Evolutionary conservation across 2,329 filamentous ascomycete genomes (phyloP), one percentile per base, ranked within the genome.

Genomic region (Clonostachys rhizophaga): DNA sequence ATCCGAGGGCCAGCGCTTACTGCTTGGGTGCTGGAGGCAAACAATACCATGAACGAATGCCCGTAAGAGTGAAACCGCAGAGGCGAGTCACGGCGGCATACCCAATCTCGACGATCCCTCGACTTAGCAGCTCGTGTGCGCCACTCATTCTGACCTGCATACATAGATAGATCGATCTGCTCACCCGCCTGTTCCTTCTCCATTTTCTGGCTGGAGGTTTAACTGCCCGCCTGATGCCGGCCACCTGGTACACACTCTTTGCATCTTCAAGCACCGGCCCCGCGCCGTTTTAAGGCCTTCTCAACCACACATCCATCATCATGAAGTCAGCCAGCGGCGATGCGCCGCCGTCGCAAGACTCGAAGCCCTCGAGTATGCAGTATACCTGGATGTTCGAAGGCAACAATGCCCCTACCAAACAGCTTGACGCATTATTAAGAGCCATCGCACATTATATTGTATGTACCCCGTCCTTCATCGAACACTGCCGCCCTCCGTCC

Each of bases 381-480:
- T 89, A 88, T 68, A 79, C 80, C 43, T 84, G 86, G 62, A 74
- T 91, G 58, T 88, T 87, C 58, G 77, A 83, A 53, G 66, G 71
- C 35, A 75, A 87, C 63, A 89, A 89, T 64, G 79, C 77, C 43
- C 81, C 87, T 6, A 84, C 85, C 5, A 77, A 78, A 45, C 63
- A 84, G 41, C 75, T 91, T 30, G 78, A 87, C 63, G 81, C 83
- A 47, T 71, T 91, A 34, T 74, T 90, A 53, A 69, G 82, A 55
- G 83, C 84, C 34, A 81, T 91, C 55, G 85, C 81, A 41, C 74
- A 77, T 49, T 70, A 88, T 58, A 87, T 91, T 61, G 87, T 91
- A 75, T 67, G 83, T 66, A 41, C 16, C 42, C 12, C 34, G 41
- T 48, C 37, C 20, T 37, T 45, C 41, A 16, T n/a, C 37, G 11